A percentile compares a stretch with the other conserved stretches of the same genome.
These are phyloP conservation scores for Aspergillus piperis DNA, from an alignment of 2,329 filamentous ascomycete genomes.

Conservation along the genomic window DNA sequence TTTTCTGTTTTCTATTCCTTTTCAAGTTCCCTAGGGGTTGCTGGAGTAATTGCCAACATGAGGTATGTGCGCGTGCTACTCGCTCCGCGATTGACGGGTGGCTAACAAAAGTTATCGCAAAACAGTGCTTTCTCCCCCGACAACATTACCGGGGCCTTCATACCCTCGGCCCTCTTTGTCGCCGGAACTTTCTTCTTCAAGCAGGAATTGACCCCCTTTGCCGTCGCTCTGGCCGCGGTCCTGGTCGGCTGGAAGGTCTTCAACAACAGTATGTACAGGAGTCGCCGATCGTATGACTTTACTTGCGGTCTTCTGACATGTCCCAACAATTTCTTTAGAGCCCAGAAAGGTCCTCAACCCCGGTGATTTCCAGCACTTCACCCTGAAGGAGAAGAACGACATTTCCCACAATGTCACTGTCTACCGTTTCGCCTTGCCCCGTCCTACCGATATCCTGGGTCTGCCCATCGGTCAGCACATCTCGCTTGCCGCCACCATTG, in stretches of 20 bases:
- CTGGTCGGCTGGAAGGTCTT: slow-evolving; percentile 73
- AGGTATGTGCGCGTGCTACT: slow-evolving; percentile 26
- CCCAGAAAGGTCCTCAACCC: slow-evolving; percentile 83
- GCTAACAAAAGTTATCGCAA: slow-evolving; percentile 16
- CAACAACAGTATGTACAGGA: slow-evolving; percentile 61
- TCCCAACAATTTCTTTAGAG: slow-evolving; percentile 49
- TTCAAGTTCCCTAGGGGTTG: not conserved
- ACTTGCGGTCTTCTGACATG: slow-evolving; percentile 16
- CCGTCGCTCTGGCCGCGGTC: slow-evolving; percentile 64
- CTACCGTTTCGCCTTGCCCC: slow-evolving; percentile 90
- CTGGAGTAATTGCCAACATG: slow-evolving; percentile 27
- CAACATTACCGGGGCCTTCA: slow-evolving; percentile 78
- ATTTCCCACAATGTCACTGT: slow-evolving; percentile 98
- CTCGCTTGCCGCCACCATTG: slow-evolving; percentile 81
- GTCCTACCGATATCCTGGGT: slow-evolving; percentile 77
- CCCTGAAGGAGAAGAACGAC: slow-evolving; percentile 90
- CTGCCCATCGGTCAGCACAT: slow-evolving; percentile 99
- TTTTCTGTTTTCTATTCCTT: slow-evolving; percentile 5
- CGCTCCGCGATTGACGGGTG: not conserved
- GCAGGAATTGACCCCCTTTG: slow-evolving; percentile 72
- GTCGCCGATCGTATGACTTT: slow-evolving; percentile 7
- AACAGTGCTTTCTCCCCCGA: slow-evolving; percentile 41
- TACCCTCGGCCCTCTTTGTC: slow-evolving; percentile 77
- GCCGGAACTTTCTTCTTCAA: slow-evolving; percentile 77
- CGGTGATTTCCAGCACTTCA: slow-evolving; percentile 84